Conservation (phyloP, 495 filamentous ascomycete genomes). For the Aspergillus mulundensis region DNA sequence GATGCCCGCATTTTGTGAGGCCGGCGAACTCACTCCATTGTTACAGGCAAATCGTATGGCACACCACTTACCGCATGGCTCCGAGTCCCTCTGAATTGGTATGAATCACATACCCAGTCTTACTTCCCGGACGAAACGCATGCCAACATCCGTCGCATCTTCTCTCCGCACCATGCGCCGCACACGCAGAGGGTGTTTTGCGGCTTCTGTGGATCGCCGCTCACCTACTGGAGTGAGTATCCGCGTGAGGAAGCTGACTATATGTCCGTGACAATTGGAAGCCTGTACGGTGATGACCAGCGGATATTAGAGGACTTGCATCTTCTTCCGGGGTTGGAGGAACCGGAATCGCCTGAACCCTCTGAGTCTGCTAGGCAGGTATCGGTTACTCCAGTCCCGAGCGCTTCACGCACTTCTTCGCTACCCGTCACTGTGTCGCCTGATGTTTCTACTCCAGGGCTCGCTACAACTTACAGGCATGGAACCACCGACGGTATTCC, state of each 20-base stretch:
- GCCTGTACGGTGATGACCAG: slow-evolving; percentile 61
- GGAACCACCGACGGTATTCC: slow-evolving; percentile 54
- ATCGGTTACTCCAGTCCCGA: slow-evolving; percentile 19
- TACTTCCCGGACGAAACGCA: slow-evolving; percentile 77
- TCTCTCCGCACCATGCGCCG: slow-evolving; percentile 56
- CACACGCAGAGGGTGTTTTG: slow-evolving; percentile 73
- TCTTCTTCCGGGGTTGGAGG: slow-evolving; percentile 44
- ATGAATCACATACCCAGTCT: slow-evolving; percentile 64
- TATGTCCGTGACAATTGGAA: slow-evolving; percentile 71
- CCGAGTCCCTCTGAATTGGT: slow-evolving; percentile 73
- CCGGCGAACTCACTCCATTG: slow-evolving; percentile 8
- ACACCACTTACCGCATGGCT: slow-evolving; percentile 74
- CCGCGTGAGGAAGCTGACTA: slow-evolving; percentile 64
- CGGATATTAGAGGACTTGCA: slow-evolving; percentile 63
- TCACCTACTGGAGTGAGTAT: slow-evolving; percentile 75
- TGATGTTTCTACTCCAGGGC: slow-evolving; percentile 9
- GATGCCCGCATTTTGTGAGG: neutral
- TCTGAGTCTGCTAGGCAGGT: slow-evolving; percentile 23
- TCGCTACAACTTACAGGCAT: slow-evolving; percentile 28
- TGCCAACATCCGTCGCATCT: slow-evolving; percentile 64
- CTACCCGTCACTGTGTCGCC: slow-evolving; percentile 25
- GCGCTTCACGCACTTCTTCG: slow-evolving; percentile 2
- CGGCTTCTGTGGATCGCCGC: slow-evolving; percentile 80
- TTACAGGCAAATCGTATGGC: slow-evolving; percentile 59
- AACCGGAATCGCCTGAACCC: neutral